These are phyloP conservation scores for Bondarzewia mesenterica DNA, from an alignment of 1,284 basidiomycete genomes.

Conservation along the genomic window DNA sequence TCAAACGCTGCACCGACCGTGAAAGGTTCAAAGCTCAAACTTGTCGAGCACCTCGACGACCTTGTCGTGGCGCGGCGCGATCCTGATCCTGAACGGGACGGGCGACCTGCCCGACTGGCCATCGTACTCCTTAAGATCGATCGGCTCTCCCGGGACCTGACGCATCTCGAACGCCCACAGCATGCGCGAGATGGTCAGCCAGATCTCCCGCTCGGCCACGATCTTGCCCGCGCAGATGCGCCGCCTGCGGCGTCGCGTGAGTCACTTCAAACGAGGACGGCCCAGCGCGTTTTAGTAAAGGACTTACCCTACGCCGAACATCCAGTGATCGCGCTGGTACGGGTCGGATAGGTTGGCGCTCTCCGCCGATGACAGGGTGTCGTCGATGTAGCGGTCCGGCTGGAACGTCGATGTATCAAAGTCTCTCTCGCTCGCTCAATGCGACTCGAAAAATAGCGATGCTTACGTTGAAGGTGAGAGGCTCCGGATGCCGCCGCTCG, in stretches of 20 bases:
- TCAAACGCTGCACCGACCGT: no score
- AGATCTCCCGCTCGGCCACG: conserved; percentile 26
- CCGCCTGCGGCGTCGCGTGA: conserved; percentile 11
- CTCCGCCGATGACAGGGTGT: conserved; percentile 21
- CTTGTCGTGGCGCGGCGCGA: conserved; percentile 15
- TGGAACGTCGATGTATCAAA: conserved; percentile 15
- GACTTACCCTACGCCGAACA: conserved; percentile 29
- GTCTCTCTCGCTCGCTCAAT: not conserved
- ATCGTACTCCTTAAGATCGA: conserved; percentile 27
- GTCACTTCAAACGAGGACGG: not conserved
- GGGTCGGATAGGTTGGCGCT: conserved; percentile 30
- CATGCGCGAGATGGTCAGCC: conserved; percentile 24
- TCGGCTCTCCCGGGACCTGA: conserved; percentile 23
- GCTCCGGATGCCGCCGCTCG: conserved; percentile 26
- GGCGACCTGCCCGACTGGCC: conserved; percentile 27
- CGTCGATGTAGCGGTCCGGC: conserved; percentile 27
- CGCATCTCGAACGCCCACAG: conserved; percentile 24
- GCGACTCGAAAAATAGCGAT: not conserved
- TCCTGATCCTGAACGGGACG: conserved; percentile 20
- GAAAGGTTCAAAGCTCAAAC: not conserved
- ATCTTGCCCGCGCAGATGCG: conserved; percentile 25
- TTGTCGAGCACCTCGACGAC: conserved; percentile 10
- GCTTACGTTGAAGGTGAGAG: conserved; percentile 16
- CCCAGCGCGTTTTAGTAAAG: not conserved
- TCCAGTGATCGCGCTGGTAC: conserved; percentile 36